Percentiles rank a stretch among this genome's conserved stretches.
Evolutionary conservation across 768 basidiomycete species (phyloP).

Genomic region (Suillus paluster): DNA sequence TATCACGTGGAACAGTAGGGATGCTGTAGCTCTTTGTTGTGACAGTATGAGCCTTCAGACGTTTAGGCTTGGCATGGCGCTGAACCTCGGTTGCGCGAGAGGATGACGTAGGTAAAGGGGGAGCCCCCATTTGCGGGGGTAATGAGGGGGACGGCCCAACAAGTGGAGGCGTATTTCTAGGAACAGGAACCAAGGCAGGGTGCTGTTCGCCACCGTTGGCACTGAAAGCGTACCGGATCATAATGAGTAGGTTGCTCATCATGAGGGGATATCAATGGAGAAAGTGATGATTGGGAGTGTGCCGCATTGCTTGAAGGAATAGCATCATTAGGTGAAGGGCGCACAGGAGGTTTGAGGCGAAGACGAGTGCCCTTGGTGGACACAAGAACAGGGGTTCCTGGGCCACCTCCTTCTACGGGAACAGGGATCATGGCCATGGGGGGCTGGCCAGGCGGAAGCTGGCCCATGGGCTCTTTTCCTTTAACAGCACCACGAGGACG

Average conservation of each 20-base stretch:
- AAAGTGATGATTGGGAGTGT: conserved; percentile 35
- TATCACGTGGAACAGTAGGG: conserved; percentile 79
- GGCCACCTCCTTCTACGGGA: conserved; percentile 18
- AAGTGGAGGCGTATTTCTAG: conserved; percentile 24
- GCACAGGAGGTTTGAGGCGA: conserved; percentile 52
- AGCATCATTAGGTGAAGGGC: conserved; percentile 25
- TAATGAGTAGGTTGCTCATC: conserved; percentile 34
- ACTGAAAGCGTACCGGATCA: conserved; percentile 25
- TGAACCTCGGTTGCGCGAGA: conserved; percentile 33
- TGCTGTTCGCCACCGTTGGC: conserved; percentile 25
- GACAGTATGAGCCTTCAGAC: conserved; percentile 81
- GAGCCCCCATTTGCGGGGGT: conserved; percentile 7
- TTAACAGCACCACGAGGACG: conserved; percentile 41
- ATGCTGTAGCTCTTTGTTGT: conserved; percentile 78
- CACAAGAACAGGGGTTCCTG: conserved; percentile 40
- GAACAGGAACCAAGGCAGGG: conserved; percentile 18
- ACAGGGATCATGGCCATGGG: conserved; percentile 30
- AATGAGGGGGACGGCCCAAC: conserved; percentile 27
- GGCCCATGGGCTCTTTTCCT: conserved; percentile 39
- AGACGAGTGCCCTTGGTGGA: conserved; percentile 52
- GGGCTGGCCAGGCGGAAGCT: conserved; percentile 25
- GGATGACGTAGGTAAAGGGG: conserved; percentile 21
- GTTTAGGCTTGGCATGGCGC: conserved; percentile 69
- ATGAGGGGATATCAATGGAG: conserved; percentile 39
- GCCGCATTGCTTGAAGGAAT: conserved; percentile 21